Base-by-base conservation (phyloP, 2,329 filamentous ascomycete species). In the Dendrostoma leiphaemia region DNA sequence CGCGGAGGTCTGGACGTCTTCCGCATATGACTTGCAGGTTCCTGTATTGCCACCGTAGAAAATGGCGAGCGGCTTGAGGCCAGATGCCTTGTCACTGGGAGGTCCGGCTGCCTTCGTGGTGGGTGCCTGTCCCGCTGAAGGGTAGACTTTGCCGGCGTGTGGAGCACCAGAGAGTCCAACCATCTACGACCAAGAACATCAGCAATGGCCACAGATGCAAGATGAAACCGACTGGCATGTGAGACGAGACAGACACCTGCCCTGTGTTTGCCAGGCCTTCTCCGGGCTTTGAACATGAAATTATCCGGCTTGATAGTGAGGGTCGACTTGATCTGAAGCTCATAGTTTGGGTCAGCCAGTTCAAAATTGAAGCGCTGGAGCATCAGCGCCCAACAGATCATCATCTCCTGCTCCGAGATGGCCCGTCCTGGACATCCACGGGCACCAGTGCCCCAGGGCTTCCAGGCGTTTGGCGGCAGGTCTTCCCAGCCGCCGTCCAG, bases 11-110 rank as follows among this genome's bases (percentile, higher is more conserved):
- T 75, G 74, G 9, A 84, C 62, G 23, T 74, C 72, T 45, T 79
- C 72, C 1, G 79, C 79, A 43, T 83, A 74, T 0, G 75, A 72
- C 63, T 83, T 77, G 63, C 80, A 84, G 2, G 82, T 84, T 1
- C 82, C 82, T 0, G 75, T 78, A 57, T 84, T 83, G 10, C 77
- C 79, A 6, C 81, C 82, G 57, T 81, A 84, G 35, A 80, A 72
- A 29, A 85, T 73, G 7, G 74, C 71, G 60, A 84, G 73, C 1
- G 76, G 74, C 59, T 77, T 77, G 23, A 66, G 60, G 15, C 65
- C 51, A 3, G 52, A 57, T n/a, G 54, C 56, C n/a, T 57, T 56
- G 32, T 53, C 13, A 8, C 24, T 35, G 10, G 19, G 3, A 5
- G 15, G 6, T 15, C 6, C 19, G 19, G 15, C 31, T 5, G 5